Base-by-base conservation (phyloP, 2,329 filamentous ascomycete species). In the Talaromyces sp. region DNA sequence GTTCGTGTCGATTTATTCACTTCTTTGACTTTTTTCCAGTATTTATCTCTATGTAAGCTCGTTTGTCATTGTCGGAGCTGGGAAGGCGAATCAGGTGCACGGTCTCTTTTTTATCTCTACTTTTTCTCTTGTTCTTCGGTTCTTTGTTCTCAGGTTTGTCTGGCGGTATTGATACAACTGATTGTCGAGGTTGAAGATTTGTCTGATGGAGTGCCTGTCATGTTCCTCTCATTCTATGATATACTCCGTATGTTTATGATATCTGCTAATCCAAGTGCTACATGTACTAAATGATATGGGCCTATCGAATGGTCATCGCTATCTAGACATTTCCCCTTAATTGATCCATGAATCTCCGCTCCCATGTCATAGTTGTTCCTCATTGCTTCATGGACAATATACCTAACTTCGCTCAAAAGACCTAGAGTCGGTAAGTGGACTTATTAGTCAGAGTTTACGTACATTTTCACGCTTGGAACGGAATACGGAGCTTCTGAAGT, bases 81-180 rank as follows among this genome's bases (percentile, higher is more conserved):
- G 39, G 50, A 46, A 46, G 57, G 57, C 57, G 57, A 54, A 50
- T 31, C 22, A 48, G 57, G 57, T 59, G 57, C 57, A 57, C 13
- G 41, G 46, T 53, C 21, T 54, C 22, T 40, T 35, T 22, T 31
- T 15, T 33, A 28, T 53, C 36, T 41, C 17, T 22, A 28, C 37
- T 17, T 11, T 43, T 22, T 53, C 33, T 48, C 6, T 37, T 46
- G 11, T 13, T 13, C 8, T 17, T 35, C 15, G 25, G 25, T 28
- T 28, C 11, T n/a, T 48, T 48, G 28, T n/a, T 48, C 17, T 33
- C 45, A 21, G 45, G 28, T 33, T 10, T 48, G 28, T 35, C 45
- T 35, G 45, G 45, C 28, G 45, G 45, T 48, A 35, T 48, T n/a
- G 43, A 46, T 46, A 46, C 43, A 46, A 19, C 25, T 48, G 28